phyloP scores from a whole-genome alignment of 306 rosid genomes.

The Lathyrus aphaca region DNA sequence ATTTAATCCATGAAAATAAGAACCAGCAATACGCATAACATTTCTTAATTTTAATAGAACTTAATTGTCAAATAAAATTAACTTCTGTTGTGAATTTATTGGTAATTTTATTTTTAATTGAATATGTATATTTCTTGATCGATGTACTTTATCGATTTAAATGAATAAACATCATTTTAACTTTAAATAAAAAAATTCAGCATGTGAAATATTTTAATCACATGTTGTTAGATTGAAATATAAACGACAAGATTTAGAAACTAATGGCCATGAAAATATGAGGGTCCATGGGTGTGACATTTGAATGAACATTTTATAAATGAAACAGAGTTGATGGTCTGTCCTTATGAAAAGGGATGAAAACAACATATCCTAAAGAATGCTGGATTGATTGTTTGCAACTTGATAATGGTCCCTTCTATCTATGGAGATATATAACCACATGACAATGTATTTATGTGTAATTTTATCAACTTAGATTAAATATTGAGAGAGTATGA shows the following conservation, averaged over 20 bases:
- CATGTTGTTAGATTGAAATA: background rate
- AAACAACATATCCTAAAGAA: background rate
- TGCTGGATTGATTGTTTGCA: conserved; percentile 1
- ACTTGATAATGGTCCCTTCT: conserved; percentile 33
- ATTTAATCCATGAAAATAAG: too few relatives aligned
- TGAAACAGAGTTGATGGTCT: background rate
- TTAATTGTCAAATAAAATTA: too few relatives aligned
- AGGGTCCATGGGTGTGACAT: background rate
- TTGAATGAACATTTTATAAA: conserved; percentile 15
- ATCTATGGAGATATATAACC: background rate
- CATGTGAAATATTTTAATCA: background rate
- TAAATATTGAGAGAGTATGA: background rate
- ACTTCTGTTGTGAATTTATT: too few relatives aligned
- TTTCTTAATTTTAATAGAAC: too few relatives aligned
- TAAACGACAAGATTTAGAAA: background rate
- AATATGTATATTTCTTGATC: too few relatives aligned
- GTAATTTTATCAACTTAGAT: conserved; percentile 21
- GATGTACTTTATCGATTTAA: too few relatives aligned
- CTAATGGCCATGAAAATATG: background rate
- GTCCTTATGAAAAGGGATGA: background rate
- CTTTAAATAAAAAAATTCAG: background rate
- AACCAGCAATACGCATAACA: too few relatives aligned
- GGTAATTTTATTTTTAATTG: too few relatives aligned
- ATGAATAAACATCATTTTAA: too few relatives aligned
- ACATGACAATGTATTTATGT: background rate